These are phyloP conservation scores for Pochonia chlamydosporia DNA, from an alignment of 2,329 filamentous ascomycete species.

Conservation along the genomic window DNA sequence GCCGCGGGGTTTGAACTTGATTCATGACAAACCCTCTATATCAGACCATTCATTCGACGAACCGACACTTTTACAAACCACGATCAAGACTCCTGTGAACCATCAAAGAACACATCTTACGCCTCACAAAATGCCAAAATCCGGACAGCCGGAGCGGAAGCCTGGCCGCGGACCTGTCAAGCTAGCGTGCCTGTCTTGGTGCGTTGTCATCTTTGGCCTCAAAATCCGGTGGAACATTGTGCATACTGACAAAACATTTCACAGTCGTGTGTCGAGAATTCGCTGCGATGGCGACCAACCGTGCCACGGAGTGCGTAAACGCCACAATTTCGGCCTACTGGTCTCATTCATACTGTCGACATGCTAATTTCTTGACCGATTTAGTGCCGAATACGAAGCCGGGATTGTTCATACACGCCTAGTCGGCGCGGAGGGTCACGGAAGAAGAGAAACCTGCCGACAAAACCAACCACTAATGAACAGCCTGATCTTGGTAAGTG, in stretches of 20 bases:
- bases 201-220: too few species aligned
- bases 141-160: not conserved
- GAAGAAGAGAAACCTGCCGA: not conserved
- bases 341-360: not conserved
- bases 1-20: not conserved
- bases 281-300: slow-evolving; percentile 4
- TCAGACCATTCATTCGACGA: not conserved
- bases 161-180: not conserved
- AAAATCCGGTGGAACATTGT: too few species aligned
- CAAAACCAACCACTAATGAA: not conserved
- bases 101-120: not conserved
- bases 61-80: not conserved
- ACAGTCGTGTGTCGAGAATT: slow-evolving; percentile 1
- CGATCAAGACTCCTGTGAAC: not conserved
- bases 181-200: slow-evolving; percentile 3
- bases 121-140: not conserved
- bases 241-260: not conserved
- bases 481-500: not conserved
- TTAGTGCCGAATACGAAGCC: not conserved
- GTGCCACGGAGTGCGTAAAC: slow-evolving; percentile 4
- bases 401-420: slow-evolving; percentile 4
- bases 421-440: slow-evolving; percentile 3
- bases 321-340: not conserved
- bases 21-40: not conserved
- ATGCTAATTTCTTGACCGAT: not conserved